Percentiles rank a stretch among this genome's conserved stretches.
These are phyloP conservation scores for Cardamine chenopodiifolia DNA, from an alignment of 345 rosid genomes.

Conservation along the genomic window DNA sequence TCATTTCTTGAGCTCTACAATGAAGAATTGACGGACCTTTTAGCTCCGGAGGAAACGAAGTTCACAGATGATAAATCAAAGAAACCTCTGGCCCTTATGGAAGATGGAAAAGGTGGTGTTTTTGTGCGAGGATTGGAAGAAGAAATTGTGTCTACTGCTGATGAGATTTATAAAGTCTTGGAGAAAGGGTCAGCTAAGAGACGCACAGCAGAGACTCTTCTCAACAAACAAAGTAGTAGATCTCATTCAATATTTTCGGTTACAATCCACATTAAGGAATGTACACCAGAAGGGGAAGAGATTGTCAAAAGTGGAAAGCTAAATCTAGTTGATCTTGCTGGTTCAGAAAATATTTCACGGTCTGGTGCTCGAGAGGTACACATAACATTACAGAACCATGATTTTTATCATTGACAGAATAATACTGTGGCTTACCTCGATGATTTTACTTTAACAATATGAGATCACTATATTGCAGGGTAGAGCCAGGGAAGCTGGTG, in stretches of 20 bases:
- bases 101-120: constrained; percentile 99
- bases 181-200: constrained; percentile 98
- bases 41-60: constrained; percentile 88
- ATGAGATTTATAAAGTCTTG: constrained; percentile 95
- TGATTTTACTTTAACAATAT: constrained; percentile 17
- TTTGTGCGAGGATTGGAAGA: constrained; percentile 95
- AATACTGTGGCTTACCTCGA: not conserved
- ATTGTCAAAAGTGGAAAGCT: constrained; percentile 97
- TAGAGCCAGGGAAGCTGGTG: constrained; percentile 99
- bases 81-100: constrained; percentile 98
- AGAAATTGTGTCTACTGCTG: constrained; percentile 91
- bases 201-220: constrained; percentile 98
- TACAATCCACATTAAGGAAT: constrained; percentile 96
- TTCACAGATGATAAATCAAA: constrained; percentile 87
- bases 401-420: not conserved
- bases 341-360: constrained; percentile 98
- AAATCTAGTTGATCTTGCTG: constrained; percentile 99
- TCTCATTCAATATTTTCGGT: constrained; percentile 97
- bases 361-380: constrained; percentile 98
- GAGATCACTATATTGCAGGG: constrained; percentile 62
- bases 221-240: constrained; percentile 98
- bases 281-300: constrained; percentile 99
- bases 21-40: constrained; percentile 93
- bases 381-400: not conserved
- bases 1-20: constrained; percentile 96